Evolutionary conservation across 208 protist species (phyloP), one percentile per base, ranked within the genome.

Genomic region (Acanthamoeba divionensis): DNA sequence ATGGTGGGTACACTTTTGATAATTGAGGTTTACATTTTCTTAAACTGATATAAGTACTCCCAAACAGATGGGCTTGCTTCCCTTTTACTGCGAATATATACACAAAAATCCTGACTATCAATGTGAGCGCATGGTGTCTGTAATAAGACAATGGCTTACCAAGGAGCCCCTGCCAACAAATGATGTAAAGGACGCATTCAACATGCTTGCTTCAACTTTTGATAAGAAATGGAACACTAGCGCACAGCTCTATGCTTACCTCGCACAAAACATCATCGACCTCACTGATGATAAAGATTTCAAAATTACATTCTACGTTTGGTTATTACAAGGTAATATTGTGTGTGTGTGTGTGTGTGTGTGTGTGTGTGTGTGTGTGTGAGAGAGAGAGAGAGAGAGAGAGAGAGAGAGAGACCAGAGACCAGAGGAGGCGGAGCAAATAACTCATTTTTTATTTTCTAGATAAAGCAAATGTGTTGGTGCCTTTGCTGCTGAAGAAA

Each of bases 301-400:
- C 50, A 83, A 62, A 41, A 83, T 83, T 52, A 83, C 73, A 29
- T 83, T 83, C 47, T 83, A 83, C 50, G 47, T 83, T 12, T 83
- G 73, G 73, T 29, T 83, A 29, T 41, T 83, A 41, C 36, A 41
- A 41, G 36, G 36, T 41, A 41, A 5, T 41, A 41, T 41, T 41
- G 5, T 41, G 5, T 41, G 36, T 41, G 36, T 41, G 36, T n/a
- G n/a, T n/a, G n/a, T n/a, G n/a, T n/a, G n/a, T n/a, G n/a, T n/a
- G n/a, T n/a, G n/a, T n/a, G n/a, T n/a, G n/a, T n/a, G n/a, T n/a
- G n/a, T n/a, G n/a, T n/a, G n/a, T n/a, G n/a, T n/a, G n/a, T n/a
- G n/a, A n/a, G n/a, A n/a, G n/a, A n/a, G n/a, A n/a, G n/a, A n/a
- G n/a, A n/a, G n/a, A n/a, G n/a, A n/a, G n/a, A n/a, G n/a, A n/a